Percentiles rank a stretch among this genome's conserved stretches.
Evolutionary conservation across 306 rosid genomes (phyloP).

Genomic region (Cercis canadensis): DNA sequence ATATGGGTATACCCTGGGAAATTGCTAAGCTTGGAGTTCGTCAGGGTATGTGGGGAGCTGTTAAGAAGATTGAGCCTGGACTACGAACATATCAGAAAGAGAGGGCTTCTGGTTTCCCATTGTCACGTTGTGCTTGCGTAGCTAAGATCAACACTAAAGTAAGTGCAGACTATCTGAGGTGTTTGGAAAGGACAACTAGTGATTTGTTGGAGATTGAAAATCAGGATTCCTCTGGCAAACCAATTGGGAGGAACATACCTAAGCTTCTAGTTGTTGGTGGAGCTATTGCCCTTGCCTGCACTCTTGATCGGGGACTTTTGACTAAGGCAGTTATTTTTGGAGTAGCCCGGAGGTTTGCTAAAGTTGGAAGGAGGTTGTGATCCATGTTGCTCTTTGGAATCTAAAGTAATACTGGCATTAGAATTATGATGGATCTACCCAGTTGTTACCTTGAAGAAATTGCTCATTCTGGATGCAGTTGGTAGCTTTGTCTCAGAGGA

Average conservation of each 20-base stretch:
- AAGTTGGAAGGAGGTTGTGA: constrained; percentile 78
- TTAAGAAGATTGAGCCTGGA: constrained; percentile 87
- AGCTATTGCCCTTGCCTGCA: constrained; percentile 82
- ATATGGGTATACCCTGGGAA: constrained; percentile 99
- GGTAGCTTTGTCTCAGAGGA: constrained; percentile 39
- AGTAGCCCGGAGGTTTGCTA: constrained; percentile 83
- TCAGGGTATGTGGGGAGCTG: constrained; percentile 99
- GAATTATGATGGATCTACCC: constrained; percentile 33
- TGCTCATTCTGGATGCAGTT: constrained; percentile 38
- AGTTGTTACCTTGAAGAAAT: constrained; percentile 25
- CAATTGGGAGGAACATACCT: constrained; percentile 65
- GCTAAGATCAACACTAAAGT: constrained; percentile 81
- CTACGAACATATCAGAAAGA: constrained; percentile 69
- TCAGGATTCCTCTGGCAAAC: constrained; percentile 54
- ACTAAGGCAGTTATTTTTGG: constrained; percentile 93
- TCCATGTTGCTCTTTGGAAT: constrained; percentile 33
- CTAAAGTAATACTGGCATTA: constrained; percentile 41
- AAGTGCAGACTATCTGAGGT: constrained; percentile 62
- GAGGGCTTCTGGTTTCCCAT: constrained; percentile 61
- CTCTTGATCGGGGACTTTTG: constrained; percentile 82
- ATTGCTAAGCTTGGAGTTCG: constrained; percentile 91
- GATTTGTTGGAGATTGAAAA: constrained; percentile 50
- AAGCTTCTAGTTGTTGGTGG: constrained; percentile 83
- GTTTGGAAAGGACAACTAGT: constrained; percentile 50
- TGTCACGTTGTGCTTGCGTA: constrained; percentile 65